phyloP scores from a whole-genome alignment of 306 rosid species.

The Urtica urens region DNA sequence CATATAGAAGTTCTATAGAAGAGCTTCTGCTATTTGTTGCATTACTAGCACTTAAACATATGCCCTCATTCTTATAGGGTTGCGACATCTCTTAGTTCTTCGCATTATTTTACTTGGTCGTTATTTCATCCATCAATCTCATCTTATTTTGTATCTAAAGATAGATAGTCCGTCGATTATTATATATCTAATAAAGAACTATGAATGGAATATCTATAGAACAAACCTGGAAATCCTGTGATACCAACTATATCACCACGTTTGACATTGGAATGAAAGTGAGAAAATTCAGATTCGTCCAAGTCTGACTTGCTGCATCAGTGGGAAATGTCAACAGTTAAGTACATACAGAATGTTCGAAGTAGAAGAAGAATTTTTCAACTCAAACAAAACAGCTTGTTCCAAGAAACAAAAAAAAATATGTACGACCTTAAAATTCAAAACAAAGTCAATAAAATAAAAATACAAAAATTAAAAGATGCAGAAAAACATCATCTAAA shows the following conservation, averaged over 20 bases:
- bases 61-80: no score
- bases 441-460: neutral
- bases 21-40: no score
- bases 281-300: conserved; percentile 54
- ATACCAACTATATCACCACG: conserved; percentile 82
- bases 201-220: no score
- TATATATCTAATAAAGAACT: no score
- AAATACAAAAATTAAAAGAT: neutral
- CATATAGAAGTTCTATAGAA: no score
- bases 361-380: no score
- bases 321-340: neutral
- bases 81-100: no score
- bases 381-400: neutral
- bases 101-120: no score
- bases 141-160: no score
- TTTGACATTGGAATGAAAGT: conserved; percentile 64
- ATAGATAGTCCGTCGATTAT: no score
- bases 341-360: neutral
- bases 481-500: neutral
- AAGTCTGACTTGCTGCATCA: conserved; percentile 50
- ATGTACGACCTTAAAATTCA: neutral
- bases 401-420: neutral
- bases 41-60: no score
- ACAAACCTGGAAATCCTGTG: conserved; percentile 75
- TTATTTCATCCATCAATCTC: no score